Conservation (phyloP, 2,329 filamentous ascomycete genomes). For the Ophiostoma ulmi region DNA sequence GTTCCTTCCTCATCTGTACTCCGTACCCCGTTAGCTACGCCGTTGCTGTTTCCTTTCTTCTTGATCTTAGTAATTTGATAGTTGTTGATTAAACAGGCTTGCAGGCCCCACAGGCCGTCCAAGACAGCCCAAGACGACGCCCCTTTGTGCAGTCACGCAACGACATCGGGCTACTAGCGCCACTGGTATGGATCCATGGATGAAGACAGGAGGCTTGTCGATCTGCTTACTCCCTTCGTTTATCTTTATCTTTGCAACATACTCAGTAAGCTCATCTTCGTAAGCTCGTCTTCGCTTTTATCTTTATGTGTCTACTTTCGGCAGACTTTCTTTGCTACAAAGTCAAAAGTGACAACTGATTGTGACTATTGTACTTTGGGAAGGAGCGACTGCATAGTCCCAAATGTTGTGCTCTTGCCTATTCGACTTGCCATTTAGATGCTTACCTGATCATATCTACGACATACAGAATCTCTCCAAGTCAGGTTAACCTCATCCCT, state of each 20-base stretch:
- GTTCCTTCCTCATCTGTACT: not conserved
- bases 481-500: not conserved
- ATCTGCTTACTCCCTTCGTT: not conserved
- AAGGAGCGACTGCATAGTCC: not conserved
- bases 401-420: not conserved
- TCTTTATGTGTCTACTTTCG: no score
- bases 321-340: not conserved
- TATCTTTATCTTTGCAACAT: not conserved
- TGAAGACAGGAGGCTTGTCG: slow-evolving; percentile 4
- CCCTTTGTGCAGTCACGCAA: slow-evolving; percentile 5
- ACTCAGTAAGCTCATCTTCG: no score
- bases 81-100: not conserved
- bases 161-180: not conserved
- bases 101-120: not conserved
- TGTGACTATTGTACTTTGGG: not conserved
- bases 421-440: not conserved
- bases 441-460: not conserved
- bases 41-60: not conserved
- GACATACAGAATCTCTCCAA: not conserved
- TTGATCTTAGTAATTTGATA: not conserved
- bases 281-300: no score
- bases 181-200: slow-evolving; percentile 1
- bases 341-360: not conserved
- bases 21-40: not conserved
- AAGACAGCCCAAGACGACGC: not conserved